Evolutionary conservation across 345 rosid genomes (phyloP).

Genomic region (Eucalyptus regnans): DNA sequence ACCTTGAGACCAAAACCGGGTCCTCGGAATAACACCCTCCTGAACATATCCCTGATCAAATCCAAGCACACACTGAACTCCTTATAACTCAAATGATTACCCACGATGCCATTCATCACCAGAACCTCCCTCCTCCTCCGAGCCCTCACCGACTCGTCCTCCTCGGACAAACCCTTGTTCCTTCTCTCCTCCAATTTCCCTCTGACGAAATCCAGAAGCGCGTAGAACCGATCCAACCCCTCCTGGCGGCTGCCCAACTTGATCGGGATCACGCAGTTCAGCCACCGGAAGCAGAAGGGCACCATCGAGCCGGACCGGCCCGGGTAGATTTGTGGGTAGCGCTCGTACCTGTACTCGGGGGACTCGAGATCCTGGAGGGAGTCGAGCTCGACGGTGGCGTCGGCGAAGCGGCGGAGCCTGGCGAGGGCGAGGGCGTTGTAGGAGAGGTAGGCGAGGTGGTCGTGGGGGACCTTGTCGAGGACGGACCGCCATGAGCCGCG

Average conservation of each 20-base stretch:
- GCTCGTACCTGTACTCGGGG: slow-evolving; percentile 56
- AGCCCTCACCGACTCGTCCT: slow-evolving; percentile 16
- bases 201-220: slow-evolving; percentile 50
- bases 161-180: background rate
- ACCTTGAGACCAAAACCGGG: too few species aligned
- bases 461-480: slow-evolving; percentile 79
- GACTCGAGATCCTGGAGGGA: slow-evolving; percentile 70
- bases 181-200: slow-evolving; percentile 22
- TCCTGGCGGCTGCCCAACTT: slow-evolving; percentile 52
- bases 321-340: slow-evolving; percentile 59
- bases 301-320: slow-evolving; percentile 80
- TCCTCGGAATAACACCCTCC: too few species aligned
- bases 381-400: slow-evolving; percentile 60
- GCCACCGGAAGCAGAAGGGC: slow-evolving; percentile 88
- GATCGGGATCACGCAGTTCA: slow-evolving; percentile 51
- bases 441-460: slow-evolving; percentile 72
- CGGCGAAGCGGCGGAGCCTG: slow-evolving; percentile 77
- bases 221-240: slow-evolving; percentile 66
- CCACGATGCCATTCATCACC: slow-evolving; percentile 57
- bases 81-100: slow-evolving; percentile 44
- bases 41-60: slow-evolving; percentile 39
- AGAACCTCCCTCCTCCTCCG: slow-evolving; percentile 66
- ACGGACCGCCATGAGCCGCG: slow-evolving; percentile 87
- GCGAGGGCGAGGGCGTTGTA: slow-evolving; percentile 66
- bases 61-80: slow-evolving; percentile 61